phyloP scores from a whole-genome alignment of 495 filamentous ascomycete genomes.

The Penicillium argentinense region DNA sequence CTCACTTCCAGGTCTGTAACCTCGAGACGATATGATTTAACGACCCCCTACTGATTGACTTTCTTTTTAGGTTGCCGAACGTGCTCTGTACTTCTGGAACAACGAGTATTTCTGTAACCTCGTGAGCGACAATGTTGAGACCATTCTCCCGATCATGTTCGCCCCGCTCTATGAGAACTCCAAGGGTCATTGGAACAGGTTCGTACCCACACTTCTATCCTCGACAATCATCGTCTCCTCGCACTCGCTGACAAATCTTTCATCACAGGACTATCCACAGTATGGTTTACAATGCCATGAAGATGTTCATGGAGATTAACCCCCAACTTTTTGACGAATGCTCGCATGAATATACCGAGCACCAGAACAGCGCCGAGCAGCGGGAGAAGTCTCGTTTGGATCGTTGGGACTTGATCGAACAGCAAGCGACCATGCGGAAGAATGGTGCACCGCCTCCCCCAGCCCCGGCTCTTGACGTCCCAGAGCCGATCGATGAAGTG shows the following conservation, averaged over 20 bases:
- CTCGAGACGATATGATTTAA: neutral
- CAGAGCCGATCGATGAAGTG: slow-evolving; percentile 64
- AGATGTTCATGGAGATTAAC: slow-evolving; percentile 99
- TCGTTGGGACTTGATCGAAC: slow-evolving; percentile 83
- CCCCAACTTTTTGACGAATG: slow-evolving; percentile 98
- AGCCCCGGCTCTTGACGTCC: slow-evolving; percentile 44
- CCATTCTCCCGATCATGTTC: slow-evolving; percentile 99
- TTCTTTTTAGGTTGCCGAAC: slow-evolving; percentile 73
- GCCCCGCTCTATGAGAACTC: slow-evolving; percentile 98
- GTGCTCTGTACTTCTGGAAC: slow-evolving; percentile 99
- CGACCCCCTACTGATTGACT: neutral
- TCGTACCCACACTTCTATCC: slow-evolving; percentile 35
- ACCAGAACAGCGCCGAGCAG: slow-evolving; percentile 83
- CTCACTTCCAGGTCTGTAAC: slow-evolving; percentile 83
- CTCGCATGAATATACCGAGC: slow-evolving; percentile 96
- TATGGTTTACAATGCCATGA: slow-evolving; percentile 99
- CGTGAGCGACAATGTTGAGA: slow-evolving; percentile 97
- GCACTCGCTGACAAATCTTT: slow-evolving; percentile 13
- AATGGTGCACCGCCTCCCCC: slow-evolving; percentile 50
- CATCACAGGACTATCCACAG: slow-evolving; percentile 87
- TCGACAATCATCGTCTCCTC: neutral
- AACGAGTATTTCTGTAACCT: slow-evolving; percentile 99
- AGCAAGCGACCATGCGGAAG: slow-evolving; percentile 69
- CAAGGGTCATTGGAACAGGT: slow-evolving; percentile 99
- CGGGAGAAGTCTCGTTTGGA: slow-evolving; percentile 71